Evolutionary conservation across 2,329 filamentous ascomycete genomes (phyloP).

Genomic region (Fusarium aywerte): DNA sequence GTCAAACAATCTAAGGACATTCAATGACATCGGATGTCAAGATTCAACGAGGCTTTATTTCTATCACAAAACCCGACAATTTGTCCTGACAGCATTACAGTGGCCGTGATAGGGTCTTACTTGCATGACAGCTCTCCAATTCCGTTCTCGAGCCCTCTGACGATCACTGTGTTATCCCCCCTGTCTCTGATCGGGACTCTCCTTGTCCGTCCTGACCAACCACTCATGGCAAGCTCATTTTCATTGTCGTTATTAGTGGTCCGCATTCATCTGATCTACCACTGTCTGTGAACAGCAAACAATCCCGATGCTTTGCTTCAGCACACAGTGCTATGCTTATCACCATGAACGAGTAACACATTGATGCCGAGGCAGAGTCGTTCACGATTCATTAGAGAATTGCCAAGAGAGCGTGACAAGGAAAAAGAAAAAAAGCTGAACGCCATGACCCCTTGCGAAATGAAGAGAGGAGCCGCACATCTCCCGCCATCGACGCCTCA

Average conservation of each 20-base stretch:
- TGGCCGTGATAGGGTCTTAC: slow-evolving; percentile 18
- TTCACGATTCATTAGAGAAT: slow-evolving; percentile 11
- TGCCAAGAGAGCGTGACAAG: slow-evolving; percentile 14
- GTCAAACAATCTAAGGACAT: neutral
- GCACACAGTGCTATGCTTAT: neutral
- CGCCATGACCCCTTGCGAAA: slow-evolving; percentile 33
- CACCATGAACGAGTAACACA: neutral
- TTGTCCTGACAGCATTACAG: neutral
- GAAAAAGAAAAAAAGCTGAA: slow-evolving; percentile 8
- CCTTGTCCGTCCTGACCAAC: slow-evolving; percentile 13
- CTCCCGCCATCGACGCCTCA: slow-evolving; percentile 37
- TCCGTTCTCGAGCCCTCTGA: slow-evolving; percentile 23
- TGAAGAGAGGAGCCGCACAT: slow-evolving; percentile 35
- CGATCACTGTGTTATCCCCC: slow-evolving; percentile 31
- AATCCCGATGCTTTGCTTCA: neutral
- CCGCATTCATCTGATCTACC: slow-evolving; percentile 29
- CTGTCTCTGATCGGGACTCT: slow-evolving; percentile 36
- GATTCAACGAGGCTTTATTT: neutral
- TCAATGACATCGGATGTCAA: neutral
- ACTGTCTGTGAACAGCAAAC: slow-evolving; percentile 10
- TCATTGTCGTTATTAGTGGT: slow-evolving; percentile 9
- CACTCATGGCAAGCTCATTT: slow-evolving; percentile 21
- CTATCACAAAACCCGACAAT: neutral
- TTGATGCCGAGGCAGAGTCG: neutral
- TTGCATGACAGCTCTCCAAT: slow-evolving; percentile 35